phyloP scores from a whole-genome alignment of 2,329 filamentous ascomycete species.

The Alternaria gansuensis region DNA sequence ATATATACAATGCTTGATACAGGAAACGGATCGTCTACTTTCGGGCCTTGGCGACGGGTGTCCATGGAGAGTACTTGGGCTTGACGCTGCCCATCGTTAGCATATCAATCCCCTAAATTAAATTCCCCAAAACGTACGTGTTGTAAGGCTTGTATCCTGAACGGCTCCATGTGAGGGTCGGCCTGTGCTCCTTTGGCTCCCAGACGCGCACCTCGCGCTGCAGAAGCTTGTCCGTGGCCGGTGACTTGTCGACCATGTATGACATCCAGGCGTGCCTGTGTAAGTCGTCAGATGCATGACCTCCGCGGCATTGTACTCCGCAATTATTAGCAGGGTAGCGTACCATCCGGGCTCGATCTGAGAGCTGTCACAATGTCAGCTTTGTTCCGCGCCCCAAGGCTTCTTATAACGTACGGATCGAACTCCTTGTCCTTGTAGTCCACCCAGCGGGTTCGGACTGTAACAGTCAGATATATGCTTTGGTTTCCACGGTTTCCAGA shows the following conservation, averaged over 20 bases:
- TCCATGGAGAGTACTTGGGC: constrained; percentile 61
- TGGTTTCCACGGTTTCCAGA: neutral
- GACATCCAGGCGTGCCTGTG: constrained; percentile 92
- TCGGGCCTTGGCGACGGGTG: constrained; percentile 58
- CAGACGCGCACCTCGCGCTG: constrained; percentile 73
- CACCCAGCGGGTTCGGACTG: constrained; percentile 95
- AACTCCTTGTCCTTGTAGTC: constrained; percentile 91
- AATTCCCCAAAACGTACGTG: constrained; percentile 73
- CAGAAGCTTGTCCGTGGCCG: constrained; percentile 76
- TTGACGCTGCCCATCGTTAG: constrained; percentile 53
- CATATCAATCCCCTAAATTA: neutral
- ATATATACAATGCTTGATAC: constrained; percentile 40
- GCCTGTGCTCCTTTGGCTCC: constrained; percentile 76
- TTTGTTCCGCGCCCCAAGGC: neutral
- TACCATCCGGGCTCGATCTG: constrained; percentile 93
- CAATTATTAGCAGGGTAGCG: neutral
- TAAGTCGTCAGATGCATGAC: neutral
- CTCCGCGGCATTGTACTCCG: neutral
- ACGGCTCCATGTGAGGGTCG: constrained; percentile 77
- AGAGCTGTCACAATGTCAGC: constrained; percentile 62
- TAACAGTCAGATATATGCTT: constrained; percentile 21
- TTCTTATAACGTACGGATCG: constrained; percentile 68
- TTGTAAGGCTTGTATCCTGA: constrained; percentile 92
- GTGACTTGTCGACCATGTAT: constrained; percentile 89
- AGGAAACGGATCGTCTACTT: constrained; percentile 34